Conservation (phyloP, 2,329 filamentous ascomycete species). For the Colletotrichum abscissum region DNA sequence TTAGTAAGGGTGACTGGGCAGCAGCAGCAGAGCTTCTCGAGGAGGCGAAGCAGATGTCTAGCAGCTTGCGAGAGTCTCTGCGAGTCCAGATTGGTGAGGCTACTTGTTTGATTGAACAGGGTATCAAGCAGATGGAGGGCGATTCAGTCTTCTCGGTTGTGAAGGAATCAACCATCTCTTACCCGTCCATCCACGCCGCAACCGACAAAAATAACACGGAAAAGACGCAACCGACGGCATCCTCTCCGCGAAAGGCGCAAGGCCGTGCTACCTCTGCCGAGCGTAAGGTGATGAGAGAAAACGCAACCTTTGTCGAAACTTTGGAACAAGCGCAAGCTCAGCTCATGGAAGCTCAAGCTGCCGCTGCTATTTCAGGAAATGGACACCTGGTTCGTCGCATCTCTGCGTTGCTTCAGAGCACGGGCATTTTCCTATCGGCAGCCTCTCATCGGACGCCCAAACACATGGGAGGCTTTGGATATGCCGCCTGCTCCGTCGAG, state of each 20-base stretch:
- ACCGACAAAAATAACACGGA: slow-evolving; percentile 53
- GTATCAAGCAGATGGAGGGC: slow-evolving; percentile 76
- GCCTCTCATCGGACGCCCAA: slow-evolving; percentile 61
- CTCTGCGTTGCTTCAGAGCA: slow-evolving; percentile 72
- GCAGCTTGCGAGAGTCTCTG: slow-evolving; percentile 50
- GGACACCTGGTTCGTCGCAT: slow-evolving; percentile 71
- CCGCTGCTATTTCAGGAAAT: slow-evolving; percentile 64
- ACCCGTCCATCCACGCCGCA: slow-evolving; percentile 72
- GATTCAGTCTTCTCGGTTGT: slow-evolving; percentile 91
- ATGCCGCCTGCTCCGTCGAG: slow-evolving; percentile 74
- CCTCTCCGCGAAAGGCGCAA: slow-evolving; percentile 49
- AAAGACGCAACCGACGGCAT: slow-evolving; percentile 45
- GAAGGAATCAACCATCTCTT: slow-evolving; percentile 91
- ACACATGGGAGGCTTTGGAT: slow-evolving; percentile 61
- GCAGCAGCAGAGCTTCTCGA: slow-evolving; percentile 68
- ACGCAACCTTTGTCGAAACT: slow-evolving; percentile 63
- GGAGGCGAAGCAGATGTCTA: slow-evolving; percentile 57
- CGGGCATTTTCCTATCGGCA: slow-evolving; percentile 74
- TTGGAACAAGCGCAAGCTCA: slow-evolving; percentile 74
- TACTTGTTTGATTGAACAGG: slow-evolving; percentile 74
- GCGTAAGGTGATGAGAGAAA: slow-evolving; percentile 43
- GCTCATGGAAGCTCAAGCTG: slow-evolving; percentile 71
- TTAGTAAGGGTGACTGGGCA: slow-evolving; percentile 66
- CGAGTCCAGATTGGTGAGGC: slow-evolving; percentile 73
- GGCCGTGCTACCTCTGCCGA: slow-evolving; percentile 20